Conservation (phyloP, 768 basidiomycete genomes). For the Podaxis sp. region DNA sequence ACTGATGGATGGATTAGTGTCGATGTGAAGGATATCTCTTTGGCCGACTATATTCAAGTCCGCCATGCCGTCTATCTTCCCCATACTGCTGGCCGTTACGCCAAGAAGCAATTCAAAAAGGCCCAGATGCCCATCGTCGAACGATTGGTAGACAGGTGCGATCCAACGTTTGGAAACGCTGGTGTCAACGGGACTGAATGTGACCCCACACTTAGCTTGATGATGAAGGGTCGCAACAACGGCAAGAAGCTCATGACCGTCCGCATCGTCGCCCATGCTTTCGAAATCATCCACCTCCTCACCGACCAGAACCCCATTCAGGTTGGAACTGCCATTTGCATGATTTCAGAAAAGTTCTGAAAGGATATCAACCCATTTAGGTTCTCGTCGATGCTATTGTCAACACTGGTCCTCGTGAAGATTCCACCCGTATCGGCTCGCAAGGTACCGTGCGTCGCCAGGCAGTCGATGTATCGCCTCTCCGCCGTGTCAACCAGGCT, state of each 20-base stretch:
- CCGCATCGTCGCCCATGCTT: slow-evolving; percentile 98
- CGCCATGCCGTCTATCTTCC: slow-evolving; percentile 96
- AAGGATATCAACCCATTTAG: slow-evolving; percentile 29
- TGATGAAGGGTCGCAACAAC: slow-evolving; percentile 99
- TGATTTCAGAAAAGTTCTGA: neutral
- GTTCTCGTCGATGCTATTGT: slow-evolving; percentile 97
- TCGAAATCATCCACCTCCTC: slow-evolving; percentile 99
- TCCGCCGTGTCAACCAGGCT: slow-evolving; percentile 97
- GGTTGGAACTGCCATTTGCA: slow-evolving; percentile 39
- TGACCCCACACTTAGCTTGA: slow-evolving; percentile 55
- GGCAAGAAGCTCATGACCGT: slow-evolving; percentile 99
- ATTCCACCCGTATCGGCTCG: slow-evolving; percentile 99
- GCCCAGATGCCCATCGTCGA: slow-evolving; percentile 99
- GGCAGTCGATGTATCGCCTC: slow-evolving; percentile 98
- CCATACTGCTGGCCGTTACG: slow-evolving; percentile 98
- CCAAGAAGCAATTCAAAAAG: slow-evolving; percentile 99
- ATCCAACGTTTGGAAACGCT: slow-evolving; percentile 5
- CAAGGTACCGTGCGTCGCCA: slow-evolving; percentile 99
- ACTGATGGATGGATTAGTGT: slow-evolving; percentile 47
- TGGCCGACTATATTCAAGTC: slow-evolving; percentile 99
- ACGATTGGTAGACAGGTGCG: slow-evolving; percentile 94
- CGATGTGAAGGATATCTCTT: slow-evolving; percentile 98
- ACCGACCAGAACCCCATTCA: slow-evolving; percentile 99
- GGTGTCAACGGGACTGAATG: neutral
- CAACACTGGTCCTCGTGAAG: slow-evolving; percentile 99